Percentiles rank a stretch among this genome's conserved stretches.
These are phyloP conservation scores for Ligustrum vulgare DNA, from an alignment of 257 asterid species.

Conservation along the genomic window DNA sequence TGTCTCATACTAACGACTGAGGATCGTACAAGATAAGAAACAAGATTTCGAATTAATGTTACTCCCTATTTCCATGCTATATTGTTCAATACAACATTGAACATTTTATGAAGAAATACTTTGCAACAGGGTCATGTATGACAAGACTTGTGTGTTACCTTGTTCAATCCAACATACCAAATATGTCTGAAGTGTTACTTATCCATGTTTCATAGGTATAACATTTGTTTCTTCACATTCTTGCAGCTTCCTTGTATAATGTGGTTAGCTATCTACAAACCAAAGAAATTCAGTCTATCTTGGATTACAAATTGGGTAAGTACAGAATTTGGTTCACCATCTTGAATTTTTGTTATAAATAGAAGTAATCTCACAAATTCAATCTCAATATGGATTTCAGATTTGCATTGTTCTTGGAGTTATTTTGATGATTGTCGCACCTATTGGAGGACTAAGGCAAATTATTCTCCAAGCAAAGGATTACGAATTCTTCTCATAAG, in stretches of 20 bases:
- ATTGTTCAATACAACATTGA: no score
- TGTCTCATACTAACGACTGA: neutral
- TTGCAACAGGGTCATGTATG: neutral
- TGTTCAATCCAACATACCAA: neutral
- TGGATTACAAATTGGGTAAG: slow-evolving; percentile 53
- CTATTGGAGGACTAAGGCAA: slow-evolving; percentile 52
- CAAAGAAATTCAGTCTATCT: slow-evolving; percentile 34
- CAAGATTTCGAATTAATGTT: neutral
- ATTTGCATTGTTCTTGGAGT: slow-evolving; percentile 49
- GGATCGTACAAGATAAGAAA: neutral
- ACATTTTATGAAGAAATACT: neutral
- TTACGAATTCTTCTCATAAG: slow-evolving; percentile 38
- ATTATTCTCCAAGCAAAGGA: slow-evolving; percentile 38
- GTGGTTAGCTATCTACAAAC: slow-evolving; percentile 43
- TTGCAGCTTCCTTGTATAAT: slow-evolving; percentile 45
- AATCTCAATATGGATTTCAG: slow-evolving; percentile 28
- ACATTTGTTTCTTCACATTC: neutral
- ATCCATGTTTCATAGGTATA: neutral
- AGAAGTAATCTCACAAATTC: neutral
- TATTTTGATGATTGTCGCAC: slow-evolving; percentile 37
- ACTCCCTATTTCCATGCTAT: neutral
- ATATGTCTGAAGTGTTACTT: neutral
- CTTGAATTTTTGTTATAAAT: neutral
- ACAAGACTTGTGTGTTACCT: neutral
- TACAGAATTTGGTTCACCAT: neutral